phyloP scores from a whole-genome alignment of 129 eudicot genomes.

The Kitagawia praeruptora region DNA sequence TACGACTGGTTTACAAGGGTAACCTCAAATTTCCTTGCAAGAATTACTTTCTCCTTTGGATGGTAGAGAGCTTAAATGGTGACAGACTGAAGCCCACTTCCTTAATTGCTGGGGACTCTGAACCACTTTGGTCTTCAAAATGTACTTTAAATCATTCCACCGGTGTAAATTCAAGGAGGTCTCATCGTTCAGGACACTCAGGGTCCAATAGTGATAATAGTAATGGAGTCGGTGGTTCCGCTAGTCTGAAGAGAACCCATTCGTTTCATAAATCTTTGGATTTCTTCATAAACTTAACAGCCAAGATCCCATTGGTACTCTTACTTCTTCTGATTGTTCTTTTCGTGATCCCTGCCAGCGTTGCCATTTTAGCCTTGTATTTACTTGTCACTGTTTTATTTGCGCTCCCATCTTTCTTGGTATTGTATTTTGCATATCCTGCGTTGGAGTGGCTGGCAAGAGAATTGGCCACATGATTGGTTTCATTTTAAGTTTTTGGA shows the following conservation, averaged over 20 bases:
- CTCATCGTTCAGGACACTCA: background rate
- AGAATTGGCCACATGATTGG: background rate
- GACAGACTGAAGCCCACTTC: background rate
- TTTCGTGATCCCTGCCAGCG: slow-evolving; percentile 1
- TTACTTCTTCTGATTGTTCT: background rate
- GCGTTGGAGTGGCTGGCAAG: slow-evolving; percentile 2
- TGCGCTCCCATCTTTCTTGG: background rate
- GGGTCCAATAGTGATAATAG: background rate
- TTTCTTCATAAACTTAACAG: background rate
- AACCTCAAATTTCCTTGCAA: too few species aligned
- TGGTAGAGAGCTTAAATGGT: slow-evolving; percentile 5
- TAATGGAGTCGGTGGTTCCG: background rate
- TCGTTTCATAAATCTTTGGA: background rate
- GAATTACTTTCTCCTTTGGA: slow-evolving; percentile 7
- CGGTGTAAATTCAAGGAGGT: background rate
- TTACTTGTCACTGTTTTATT: background rate
- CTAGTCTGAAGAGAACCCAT: background rate
- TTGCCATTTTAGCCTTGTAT: slow-evolving; percentile 1
- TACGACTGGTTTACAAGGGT: too few species aligned
- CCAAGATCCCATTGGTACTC: background rate
- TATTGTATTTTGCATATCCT: background rate
- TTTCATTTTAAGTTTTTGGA: background rate
- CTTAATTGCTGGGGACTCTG: background rate
- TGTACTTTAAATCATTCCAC: background rate
- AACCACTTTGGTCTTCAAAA: background rate